Percentiles rank a stretch among this genome's conserved stretches.
Evolutionary conservation across 305 asterid species (phyloP).

Genomic region (Fraxinus platypoda): DNA sequence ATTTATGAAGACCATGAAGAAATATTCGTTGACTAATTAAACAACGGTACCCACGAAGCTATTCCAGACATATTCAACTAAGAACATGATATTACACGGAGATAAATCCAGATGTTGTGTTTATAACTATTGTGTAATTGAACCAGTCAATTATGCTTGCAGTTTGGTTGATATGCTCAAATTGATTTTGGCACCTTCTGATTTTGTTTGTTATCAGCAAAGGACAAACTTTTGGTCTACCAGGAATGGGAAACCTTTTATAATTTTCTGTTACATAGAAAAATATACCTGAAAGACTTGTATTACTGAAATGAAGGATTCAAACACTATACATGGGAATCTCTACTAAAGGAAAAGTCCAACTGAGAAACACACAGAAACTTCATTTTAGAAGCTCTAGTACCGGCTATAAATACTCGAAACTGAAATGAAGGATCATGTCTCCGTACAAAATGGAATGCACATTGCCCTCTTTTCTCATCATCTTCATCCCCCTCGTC

Average conservation of each 20-base stretch:
- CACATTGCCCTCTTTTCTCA: too few species aligned
- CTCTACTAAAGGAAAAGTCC: not conserved
- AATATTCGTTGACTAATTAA: not conserved
- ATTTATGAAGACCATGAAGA: not conserved
- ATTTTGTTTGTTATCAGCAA: not conserved
- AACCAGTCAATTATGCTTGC: not conserved
- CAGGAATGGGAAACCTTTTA: not conserved
- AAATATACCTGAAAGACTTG: not conserved
- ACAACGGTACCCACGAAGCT: not conserved
- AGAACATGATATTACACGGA: not conserved
- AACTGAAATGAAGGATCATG: not conserved
- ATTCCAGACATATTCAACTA: not conserved
- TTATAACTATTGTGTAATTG: not conserved
- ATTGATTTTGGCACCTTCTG: not conserved
- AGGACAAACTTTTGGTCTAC: not conserved
- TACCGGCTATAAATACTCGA: not conserved
- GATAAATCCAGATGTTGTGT: not conserved
- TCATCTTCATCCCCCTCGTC: too few species aligned
- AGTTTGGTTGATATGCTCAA: not conserved
- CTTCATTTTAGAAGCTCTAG: not conserved
- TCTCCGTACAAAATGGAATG: not conserved
- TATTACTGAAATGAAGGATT: not conserved
- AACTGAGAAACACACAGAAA: not conserved
- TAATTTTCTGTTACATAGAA: not conserved
- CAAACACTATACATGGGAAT: not conserved